Conservation (phyloP, 2,329 filamentous ascomycete genomes). For the Alternaria sp. region DNA sequence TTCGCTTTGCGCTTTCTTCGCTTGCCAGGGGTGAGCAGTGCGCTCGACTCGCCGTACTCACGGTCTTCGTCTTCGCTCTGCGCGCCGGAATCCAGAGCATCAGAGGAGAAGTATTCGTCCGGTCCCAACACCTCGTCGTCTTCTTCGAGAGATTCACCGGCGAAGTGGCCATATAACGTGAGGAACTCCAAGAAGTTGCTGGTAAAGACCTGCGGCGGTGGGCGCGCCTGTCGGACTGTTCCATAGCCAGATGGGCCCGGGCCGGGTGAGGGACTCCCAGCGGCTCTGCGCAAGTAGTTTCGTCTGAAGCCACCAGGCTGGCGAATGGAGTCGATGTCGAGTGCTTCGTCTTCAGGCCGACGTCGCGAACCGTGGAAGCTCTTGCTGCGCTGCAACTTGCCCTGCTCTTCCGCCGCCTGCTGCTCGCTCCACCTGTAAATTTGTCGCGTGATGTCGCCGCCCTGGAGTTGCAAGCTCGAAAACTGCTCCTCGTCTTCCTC, state of each 20-base stretch:
- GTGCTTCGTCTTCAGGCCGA: conserved; percentile 76
- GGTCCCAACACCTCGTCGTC: conserved; percentile 88
- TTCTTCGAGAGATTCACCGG: conserved; percentile 94
- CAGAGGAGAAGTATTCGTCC: conserved; percentile 90
- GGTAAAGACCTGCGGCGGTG: conserved; percentile 63
- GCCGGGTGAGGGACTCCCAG: conserved; percentile 65
- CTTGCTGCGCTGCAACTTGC: conserved; percentile 76
- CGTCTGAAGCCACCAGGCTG: conserved; percentile 92
- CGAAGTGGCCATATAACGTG: conserved; percentile 95
- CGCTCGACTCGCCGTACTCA: conserved; percentile 86
- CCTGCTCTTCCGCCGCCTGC: conserved; percentile 70
- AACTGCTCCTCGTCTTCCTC: conserved; percentile 72
- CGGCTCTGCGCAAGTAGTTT: conserved; percentile 82
- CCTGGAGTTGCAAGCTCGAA: conserved; percentile 89
- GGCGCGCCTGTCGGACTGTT: conserved; percentile 34
- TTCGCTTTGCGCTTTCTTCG: conserved; percentile 80
- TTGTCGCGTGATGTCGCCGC: conserved; percentile 90
- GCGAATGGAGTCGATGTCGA: conserved; percentile 89
- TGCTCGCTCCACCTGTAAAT: conserved; percentile 98
- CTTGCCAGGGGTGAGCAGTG: conserved; percentile 72
- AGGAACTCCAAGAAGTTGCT: conserved; percentile 96
- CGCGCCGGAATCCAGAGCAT: conserved; percentile 65
- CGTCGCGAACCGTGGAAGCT: conserved; percentile 83
- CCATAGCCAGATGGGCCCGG: conserved; percentile 53
- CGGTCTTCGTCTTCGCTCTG: conserved; percentile 65